Conservation (phyloP, 257 asterid genomes). For the Jacaranda copaia region DNA sequence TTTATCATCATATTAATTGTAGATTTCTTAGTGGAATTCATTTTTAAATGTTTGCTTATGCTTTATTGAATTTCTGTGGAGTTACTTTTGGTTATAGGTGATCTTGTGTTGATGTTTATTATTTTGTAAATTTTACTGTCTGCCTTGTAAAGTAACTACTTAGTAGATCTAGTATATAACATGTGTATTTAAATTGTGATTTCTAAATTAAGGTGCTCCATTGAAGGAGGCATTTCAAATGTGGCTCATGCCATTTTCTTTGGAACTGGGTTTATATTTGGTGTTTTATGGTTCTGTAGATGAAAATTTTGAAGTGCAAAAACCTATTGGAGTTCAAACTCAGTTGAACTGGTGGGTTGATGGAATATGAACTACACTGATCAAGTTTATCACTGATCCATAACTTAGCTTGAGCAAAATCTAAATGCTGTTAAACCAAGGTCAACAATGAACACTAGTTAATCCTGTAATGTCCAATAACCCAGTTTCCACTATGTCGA, state of each 20-base stretch:
- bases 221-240: neutral
- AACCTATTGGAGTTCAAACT: neutral
- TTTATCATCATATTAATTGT: neutral
- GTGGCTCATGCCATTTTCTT: slow-evolving; percentile 5
- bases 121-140: neutral
- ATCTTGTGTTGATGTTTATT: neutral
- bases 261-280: neutral
- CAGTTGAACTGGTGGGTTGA: neutral
- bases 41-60: neutral
- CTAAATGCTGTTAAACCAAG: slow-evolving; percentile 7
- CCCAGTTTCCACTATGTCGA: neutral
- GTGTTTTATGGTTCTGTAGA: neutral
- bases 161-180: neutral
- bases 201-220: slow-evolving; percentile 4
- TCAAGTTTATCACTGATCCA: neutral
- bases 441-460: slow-evolving; percentile 2
- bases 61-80: neutral
- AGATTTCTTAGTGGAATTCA: slow-evolving; percentile 5
- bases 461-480: neutral
- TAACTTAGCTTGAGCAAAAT: slow-evolving; percentile 15
- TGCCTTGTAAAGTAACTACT: neutral
- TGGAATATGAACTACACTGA: neutral
- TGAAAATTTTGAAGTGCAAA: neutral
- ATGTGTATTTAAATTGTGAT: neutral
- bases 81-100: slow-evolving; percentile 6